Percentiles rank a stretch among this genome's conserved stretches.
These are phyloP conservation scores for Incumbomyces delicatus DNA, from an alignment of 2,329 filamentous ascomycete genomes.

Conservation along the genomic window DNA sequence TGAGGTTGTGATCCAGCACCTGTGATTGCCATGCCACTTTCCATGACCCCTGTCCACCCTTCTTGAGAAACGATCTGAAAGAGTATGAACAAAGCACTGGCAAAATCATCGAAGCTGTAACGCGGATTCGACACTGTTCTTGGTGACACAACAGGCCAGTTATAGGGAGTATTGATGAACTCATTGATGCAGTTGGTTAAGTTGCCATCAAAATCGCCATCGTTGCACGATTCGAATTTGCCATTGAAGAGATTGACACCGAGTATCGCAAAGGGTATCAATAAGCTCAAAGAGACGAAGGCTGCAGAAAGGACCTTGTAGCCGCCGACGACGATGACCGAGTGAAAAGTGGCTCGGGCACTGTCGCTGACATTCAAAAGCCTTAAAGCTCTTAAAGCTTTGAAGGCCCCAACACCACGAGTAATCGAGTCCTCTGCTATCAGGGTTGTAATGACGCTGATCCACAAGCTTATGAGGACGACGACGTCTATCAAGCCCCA, in stretches of 20 bases:
- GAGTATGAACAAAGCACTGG: slow-evolving; percentile 85
- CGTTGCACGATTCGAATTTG: slow-evolving; percentile 70
- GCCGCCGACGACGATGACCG: slow-evolving; percentile 83
- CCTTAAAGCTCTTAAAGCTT: slow-evolving; percentile 82
- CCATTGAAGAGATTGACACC: slow-evolving; percentile 88
- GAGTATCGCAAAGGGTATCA: slow-evolving; percentile 95
- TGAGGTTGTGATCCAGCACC: slow-evolving; percentile 65
- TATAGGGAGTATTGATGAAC: slow-evolving; percentile 64
- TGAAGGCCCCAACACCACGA: slow-evolving; percentile 88
- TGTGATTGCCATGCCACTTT: slow-evolving; percentile 70
- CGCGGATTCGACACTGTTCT: slow-evolving; percentile 71
- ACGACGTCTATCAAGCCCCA: slow-evolving; percentile 95
- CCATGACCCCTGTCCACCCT: slow-evolving; percentile 93
- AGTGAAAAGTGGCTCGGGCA: slow-evolving; percentile 91
- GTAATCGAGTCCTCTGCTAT: slow-evolving; percentile 75
- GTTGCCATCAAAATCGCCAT: slow-evolving; percentile 38
- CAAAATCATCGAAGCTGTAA: slow-evolving; percentile 91
- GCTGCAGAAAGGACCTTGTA: slow-evolving; percentile 91
- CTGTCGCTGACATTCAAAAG: slow-evolving; percentile 94
- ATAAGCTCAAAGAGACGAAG: slow-evolving; percentile 83
- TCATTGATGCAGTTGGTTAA: slow-evolving; percentile 76
- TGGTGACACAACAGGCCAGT: slow-evolving; percentile 77
- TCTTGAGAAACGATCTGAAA: slow-evolving; percentile 99
- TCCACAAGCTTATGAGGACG: slow-evolving; percentile 87
- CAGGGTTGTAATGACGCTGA: slow-evolving; percentile 79